A percentile compares a stretch with the other conserved stretches of the same genome.
Conservation (phyloP, 2,329 filamentous ascomycete species). For the Botrytis hyacinthi region DNA sequence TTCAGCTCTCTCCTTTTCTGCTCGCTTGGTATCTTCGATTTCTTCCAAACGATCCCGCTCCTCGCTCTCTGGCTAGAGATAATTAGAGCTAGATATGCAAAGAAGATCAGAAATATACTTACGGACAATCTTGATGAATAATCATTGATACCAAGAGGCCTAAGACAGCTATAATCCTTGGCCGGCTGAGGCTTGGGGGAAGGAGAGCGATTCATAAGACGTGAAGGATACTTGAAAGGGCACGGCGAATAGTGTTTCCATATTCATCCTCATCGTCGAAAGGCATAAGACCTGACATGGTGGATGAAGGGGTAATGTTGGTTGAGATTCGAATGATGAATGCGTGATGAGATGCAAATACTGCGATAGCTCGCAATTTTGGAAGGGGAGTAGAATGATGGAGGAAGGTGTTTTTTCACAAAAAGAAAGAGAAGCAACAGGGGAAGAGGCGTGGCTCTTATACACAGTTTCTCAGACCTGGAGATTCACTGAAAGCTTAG, state of each 20-base stretch:
- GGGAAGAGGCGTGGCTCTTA: background rate
- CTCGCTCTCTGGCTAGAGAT: background rate
- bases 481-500: background rate
- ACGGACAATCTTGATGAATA: background rate
- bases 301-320: background rate
- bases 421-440: background rate
- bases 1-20: background rate
- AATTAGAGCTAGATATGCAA: background rate
- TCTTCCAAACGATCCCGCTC: background rate
- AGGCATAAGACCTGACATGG: background rate
- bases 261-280: background rate
- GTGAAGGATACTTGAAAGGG: background rate
- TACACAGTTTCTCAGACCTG: background rate
- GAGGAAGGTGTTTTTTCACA: background rate
- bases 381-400: background rate
- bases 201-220: background rate
- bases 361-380: background rate
- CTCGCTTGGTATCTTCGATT: background rate
- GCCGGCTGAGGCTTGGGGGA: background rate
- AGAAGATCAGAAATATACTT: background rate
- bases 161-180: background rate
- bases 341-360: background rate
- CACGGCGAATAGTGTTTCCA: background rate
- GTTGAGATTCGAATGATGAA: background rate
- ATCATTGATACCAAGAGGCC: background rate